Conservation (phyloP, 345 rosid species). For the Eucalyptus grandis region DNA sequence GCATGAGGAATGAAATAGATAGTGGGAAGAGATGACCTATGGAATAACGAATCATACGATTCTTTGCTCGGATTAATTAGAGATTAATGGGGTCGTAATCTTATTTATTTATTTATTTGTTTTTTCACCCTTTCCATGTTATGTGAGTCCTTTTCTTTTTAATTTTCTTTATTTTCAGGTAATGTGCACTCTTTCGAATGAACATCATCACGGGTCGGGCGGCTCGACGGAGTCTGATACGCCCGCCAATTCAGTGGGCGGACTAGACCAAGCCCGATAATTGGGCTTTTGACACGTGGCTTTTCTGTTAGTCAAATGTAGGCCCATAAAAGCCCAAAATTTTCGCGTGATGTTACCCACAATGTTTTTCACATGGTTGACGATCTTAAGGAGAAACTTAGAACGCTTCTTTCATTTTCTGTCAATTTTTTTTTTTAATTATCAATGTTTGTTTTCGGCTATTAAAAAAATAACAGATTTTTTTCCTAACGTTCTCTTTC, state of each 20-base stretch:
- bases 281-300: not conserved
- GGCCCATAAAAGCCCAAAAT: not conserved
- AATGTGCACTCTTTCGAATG: not conserved
- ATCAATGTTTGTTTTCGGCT: not conserved
- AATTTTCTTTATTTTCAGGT: not conserved
- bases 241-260: not conserved
- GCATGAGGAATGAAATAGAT: not conserved
- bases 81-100: not conserved
- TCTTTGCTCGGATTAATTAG: not conserved
- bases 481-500: not conserved
- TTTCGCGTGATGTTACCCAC: not conserved
- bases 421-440: not conserved
- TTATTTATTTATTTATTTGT: not conserved
- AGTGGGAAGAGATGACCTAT: not conserved
- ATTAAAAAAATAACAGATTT: not conserved
- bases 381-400: not conserved
- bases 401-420: not conserved
- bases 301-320: not conserved
- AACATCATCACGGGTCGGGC: not conserved
- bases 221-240: not conserved
- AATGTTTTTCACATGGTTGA: not conserved
- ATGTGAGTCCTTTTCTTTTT: not conserved
- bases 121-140: not conserved
- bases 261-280: not conserved
- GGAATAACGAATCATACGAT: not conserved